Base-by-base conservation (phyloP, 2,329 filamentous ascomycete genomes). In the Trichoderma hamatum region DNA sequence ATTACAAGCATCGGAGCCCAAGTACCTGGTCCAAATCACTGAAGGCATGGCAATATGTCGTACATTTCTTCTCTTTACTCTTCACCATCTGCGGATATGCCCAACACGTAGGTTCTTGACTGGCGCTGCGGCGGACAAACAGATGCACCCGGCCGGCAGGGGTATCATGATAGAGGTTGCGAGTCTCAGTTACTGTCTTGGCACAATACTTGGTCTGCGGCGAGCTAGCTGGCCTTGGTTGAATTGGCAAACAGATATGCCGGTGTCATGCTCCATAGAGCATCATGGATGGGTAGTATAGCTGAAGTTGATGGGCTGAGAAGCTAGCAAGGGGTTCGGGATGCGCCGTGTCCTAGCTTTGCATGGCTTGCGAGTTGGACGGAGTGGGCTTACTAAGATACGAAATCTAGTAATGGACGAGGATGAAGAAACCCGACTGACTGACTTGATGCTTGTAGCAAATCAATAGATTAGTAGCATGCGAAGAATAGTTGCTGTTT, bases 91-190 rank as follows among this genome's bases (percentile, higher is more conserved):
- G 6, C 4, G 32, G 54, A 34, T 43, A 21, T 36, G 60, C 19
- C 32, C 24, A 26, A 19, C 21, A 11, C 19, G 28, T 46, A 60
- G 9, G 46, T 24, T 11, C 24, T 32, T 36, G 54, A 19, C 43
- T 24, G 43, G 32, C 52, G 64, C 54, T 51, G 49, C 52, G 54
- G 65, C 43, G 65, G 43, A 30, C 54, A 60, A 21, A 52, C 55
- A 43, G 28, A 52, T 60, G 43, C 54, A 26, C 14, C 36, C 21
- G 36, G 65, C 43, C 56, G 16, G 3, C 30, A 34, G 46, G 46
- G 13, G n/a, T 3, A 52, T 39, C 43, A n/a, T 55, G 30, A 32
- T n/a, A 28, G 39, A 43, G 54, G 14, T 24, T 16, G 46, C 26
- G 49, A 26, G n/a, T 14, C 21, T 43, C 19, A 43, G 51, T 24